These are phyloP conservation scores for Phlegmacium glaucopus DNA, from an alignment of 768 basidiomycete species.

Conservation along the genomic window DNA sequence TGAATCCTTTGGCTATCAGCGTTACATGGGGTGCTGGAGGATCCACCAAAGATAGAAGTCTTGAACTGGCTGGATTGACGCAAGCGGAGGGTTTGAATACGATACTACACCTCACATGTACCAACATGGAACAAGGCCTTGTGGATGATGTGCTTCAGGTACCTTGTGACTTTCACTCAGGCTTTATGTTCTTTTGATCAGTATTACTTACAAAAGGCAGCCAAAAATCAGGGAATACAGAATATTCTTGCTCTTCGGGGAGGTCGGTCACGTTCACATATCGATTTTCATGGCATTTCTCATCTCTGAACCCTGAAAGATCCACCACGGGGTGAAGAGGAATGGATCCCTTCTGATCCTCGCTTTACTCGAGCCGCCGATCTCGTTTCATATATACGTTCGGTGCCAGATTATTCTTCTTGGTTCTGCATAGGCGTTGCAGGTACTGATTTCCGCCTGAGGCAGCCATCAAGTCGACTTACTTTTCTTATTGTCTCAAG, in stretches of 20 bases:
- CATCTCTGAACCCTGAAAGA: conserved; percentile 43
- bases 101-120: conserved; percentile 93
- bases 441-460: conserved; percentile 39
- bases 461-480: conserved; percentile 2
- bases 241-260: conserved; percentile 93
- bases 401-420: conserved; percentile 70
- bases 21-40: conserved; percentile 99
- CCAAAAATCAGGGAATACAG: conserved; percentile 77
- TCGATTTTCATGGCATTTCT: not conserved
- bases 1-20: conserved; percentile 82
- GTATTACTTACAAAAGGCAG: conserved; percentile 43
- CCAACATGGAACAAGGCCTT: conserved; percentile 89
- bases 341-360: conserved; percentile 85
- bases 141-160: conserved; percentile 87
- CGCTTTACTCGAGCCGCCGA: conserved; percentile 83
- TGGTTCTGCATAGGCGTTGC: conserved; percentile 95
- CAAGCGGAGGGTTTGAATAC: conserved; percentile 81
- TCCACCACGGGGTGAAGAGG: conserved; percentile 90
- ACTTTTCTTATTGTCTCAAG: conserved; percentile 35
- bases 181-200: conserved; percentile 3
- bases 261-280: conserved; percentile 42
- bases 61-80: conserved; percentile 80
- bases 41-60: conserved; percentile 78
- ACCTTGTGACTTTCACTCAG: conserved; percentile 18
- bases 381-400: conserved; percentile 87